Percentiles rank a stretch among this genome's conserved stretches.
Evolutionary conservation across 371 early-diverging fungal species (phyloP).

Genomic region (Mortierella sp.): DNA sequence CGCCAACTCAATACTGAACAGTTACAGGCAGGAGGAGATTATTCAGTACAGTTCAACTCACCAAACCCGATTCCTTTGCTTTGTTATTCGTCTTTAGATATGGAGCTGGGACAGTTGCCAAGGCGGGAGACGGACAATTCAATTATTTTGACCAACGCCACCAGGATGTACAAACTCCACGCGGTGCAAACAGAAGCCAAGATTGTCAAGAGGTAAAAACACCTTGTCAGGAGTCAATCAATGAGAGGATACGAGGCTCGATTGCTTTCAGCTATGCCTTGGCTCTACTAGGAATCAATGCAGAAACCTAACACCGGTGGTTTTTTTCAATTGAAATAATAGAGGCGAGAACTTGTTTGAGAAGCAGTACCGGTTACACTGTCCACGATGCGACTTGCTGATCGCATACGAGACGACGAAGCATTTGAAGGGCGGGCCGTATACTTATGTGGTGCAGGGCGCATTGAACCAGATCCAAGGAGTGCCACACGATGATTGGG

Average conservation of each 20-base stretch:
- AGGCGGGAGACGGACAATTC: slow-evolving; percentile 76
- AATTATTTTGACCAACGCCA: slow-evolving; percentile 72
- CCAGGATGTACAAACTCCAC: slow-evolving; percentile 73
- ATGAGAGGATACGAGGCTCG: neutral
- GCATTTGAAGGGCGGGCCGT: slow-evolving; percentile 67
- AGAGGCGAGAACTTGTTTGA: slow-evolving; percentile 69
- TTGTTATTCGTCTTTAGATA: slow-evolving; percentile 24
- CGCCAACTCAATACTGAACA: neutral
- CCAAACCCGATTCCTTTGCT: neutral
- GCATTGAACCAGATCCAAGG: slow-evolving; percentile 75
- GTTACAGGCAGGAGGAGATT: neutral
- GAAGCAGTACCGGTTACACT: slow-evolving; percentile 73
- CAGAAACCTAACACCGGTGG: neutral
- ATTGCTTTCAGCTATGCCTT: too few relatives aligned
- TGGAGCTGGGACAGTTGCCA: slow-evolving; percentile 70
- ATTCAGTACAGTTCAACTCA: neutral
- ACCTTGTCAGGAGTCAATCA: neutral
- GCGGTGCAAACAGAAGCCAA: slow-evolving; percentile 65
- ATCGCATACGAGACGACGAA: slow-evolving; percentile 76
- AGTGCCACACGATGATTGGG: slow-evolving; percentile 56
- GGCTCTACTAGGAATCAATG: neutral
- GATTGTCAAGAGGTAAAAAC: slow-evolving; percentile 64
- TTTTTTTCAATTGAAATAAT: neutral
- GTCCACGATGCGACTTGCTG: slow-evolving; percentile 71
- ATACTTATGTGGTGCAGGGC: slow-evolving; percentile 74